phyloP scores from a whole-genome alignment of 371 early-diverging fungal species.

The Mucor racemosus region DNA sequence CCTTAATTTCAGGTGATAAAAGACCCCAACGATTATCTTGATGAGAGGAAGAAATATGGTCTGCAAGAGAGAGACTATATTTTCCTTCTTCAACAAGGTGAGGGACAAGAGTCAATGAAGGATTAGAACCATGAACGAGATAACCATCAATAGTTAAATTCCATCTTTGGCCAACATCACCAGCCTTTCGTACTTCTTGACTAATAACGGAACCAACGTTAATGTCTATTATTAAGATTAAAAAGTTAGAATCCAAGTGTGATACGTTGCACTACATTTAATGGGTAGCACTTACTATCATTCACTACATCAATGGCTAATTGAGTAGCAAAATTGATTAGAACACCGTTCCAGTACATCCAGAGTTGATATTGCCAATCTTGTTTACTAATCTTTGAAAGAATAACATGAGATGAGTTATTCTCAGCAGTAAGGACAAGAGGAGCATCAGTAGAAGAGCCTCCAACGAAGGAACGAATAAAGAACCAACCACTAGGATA shows the following conservation, averaged over 20 bases:
- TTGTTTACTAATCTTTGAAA: constrained; percentile 29
- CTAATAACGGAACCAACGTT: constrained; percentile 26
- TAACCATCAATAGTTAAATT: constrained; percentile 30
- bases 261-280: constrained; percentile 7
- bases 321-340: constrained; percentile 58
- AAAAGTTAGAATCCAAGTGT: background rate
- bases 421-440: constrained; percentile 42
- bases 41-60: constrained; percentile 11
- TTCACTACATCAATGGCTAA: constrained; percentile 42
- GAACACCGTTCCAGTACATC: constrained; percentile 54
- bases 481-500: constrained; percentile 54
- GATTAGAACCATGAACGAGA: constrained; percentile 23
- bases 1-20: constrained; percentile 20
- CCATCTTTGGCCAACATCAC: constrained; percentile 35
- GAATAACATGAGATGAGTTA: constrained; percentile 15
- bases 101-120: constrained; percentile 23
- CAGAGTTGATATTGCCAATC: constrained; percentile 55
- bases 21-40: constrained; percentile 30
- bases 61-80: constrained; percentile 21
- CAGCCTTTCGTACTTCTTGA: constrained; percentile 26
- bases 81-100: background rate
- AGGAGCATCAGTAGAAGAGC: constrained; percentile 32
- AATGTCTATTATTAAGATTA: constrained; percentile 15
- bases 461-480: constrained; percentile 35
- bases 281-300: constrained; percentile 25